phyloP scores from a whole-genome alignment of 495 filamentous ascomycete species.

The Xylaria intraflava region DNA sequence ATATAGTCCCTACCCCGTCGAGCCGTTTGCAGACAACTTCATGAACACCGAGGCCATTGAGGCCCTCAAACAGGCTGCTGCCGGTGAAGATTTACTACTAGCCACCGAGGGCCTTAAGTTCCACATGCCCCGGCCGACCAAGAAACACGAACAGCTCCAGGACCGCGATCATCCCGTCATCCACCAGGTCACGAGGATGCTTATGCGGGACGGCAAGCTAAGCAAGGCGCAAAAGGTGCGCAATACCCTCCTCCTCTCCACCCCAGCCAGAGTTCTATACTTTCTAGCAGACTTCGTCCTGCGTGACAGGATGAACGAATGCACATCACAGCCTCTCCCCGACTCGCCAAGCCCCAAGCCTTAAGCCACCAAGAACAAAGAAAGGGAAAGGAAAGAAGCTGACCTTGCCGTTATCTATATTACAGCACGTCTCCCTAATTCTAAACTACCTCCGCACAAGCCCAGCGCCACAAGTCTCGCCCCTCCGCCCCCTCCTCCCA shows the following conservation, averaged over 20 bases:
- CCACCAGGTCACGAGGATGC: constrained; percentile 75
- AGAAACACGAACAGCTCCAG: constrained; percentile 56
- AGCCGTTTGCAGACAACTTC: constrained; percentile 22
- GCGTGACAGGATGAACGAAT: not conserved
- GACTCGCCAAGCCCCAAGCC: too few species aligned
- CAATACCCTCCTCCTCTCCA: not conserved
- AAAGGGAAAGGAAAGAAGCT: not conserved
- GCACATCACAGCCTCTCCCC: too few species aligned
- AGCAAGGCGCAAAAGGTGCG: constrained; percentile 73
- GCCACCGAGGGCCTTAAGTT: constrained; percentile 61
- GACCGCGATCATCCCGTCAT: constrained; percentile 76
- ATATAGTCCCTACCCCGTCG: constrained; percentile 12
- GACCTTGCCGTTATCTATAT: not conserved
- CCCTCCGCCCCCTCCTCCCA: constrained; percentile 62
- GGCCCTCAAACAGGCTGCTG: constrained; percentile 26
- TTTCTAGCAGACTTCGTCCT: not conserved
- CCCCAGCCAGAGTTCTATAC: not conserved
- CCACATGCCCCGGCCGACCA: constrained; percentile 57
- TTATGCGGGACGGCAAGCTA: constrained; percentile 88
- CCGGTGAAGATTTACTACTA: constrained; percentile 7
- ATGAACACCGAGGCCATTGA: constrained; percentile 32
- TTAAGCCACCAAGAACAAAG: too few species aligned
- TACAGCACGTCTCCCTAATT: constrained; percentile 76
- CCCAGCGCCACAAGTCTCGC: constrained; percentile 63
- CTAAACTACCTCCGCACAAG: constrained; percentile 82